Conservation (phyloP, 495 filamentous ascomycete genomes). For the Pseudomonodictys pantanalensis region DNA sequence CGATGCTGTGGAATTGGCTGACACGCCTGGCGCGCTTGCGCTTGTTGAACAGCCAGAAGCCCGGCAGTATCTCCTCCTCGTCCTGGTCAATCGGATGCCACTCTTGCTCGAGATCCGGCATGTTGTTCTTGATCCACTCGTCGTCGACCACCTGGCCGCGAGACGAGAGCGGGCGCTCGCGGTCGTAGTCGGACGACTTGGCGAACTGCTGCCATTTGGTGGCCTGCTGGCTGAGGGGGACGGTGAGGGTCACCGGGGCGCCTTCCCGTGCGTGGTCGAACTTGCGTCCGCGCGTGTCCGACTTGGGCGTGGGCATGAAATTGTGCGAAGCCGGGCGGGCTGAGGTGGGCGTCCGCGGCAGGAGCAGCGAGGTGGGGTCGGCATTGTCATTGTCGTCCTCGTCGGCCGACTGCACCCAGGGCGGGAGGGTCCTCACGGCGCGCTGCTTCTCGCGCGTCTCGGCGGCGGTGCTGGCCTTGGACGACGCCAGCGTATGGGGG, state of each 20-base stretch:
- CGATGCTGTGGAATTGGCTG: conserved; percentile 45
- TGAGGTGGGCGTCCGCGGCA: conserved; percentile 28
- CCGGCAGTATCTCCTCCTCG: conserved; percentile 51
- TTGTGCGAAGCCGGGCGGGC: conserved; percentile 27
- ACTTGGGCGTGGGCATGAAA: conserved; percentile 28
- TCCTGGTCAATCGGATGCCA: conserved; percentile 52
- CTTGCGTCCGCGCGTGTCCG: conserved; percentile 26
- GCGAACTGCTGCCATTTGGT: conserved; percentile 64
- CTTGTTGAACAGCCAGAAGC: conserved; percentile 38
- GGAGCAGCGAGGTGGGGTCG: conserved; percentile 21
- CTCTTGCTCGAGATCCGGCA: conserved; percentile 55
- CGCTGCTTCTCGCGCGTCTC: conserved; percentile 34
- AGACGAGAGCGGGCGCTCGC: conserved; percentile 15
- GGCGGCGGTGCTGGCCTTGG: conserved; percentile 24
- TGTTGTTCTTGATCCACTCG: conserved; percentile 59
- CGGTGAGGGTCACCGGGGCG: conserved; percentile 33
- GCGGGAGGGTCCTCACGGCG: conserved; percentile 42
- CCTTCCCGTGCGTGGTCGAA: conserved; percentile 35
- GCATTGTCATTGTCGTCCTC: conserved; percentile 35
- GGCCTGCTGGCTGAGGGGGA: conserved; percentile 40
- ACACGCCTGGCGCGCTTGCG: conserved; percentile 53
- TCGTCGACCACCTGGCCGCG: conserved; percentile 50
- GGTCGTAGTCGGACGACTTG: conserved; percentile 50
- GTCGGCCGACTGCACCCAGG: conserved; percentile 35
- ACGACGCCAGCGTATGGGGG: conserved; percentile 31